Base-by-base conservation (phyloP, 1,284 basidiomycete genomes). In the Meira miltonrushii region DNA sequence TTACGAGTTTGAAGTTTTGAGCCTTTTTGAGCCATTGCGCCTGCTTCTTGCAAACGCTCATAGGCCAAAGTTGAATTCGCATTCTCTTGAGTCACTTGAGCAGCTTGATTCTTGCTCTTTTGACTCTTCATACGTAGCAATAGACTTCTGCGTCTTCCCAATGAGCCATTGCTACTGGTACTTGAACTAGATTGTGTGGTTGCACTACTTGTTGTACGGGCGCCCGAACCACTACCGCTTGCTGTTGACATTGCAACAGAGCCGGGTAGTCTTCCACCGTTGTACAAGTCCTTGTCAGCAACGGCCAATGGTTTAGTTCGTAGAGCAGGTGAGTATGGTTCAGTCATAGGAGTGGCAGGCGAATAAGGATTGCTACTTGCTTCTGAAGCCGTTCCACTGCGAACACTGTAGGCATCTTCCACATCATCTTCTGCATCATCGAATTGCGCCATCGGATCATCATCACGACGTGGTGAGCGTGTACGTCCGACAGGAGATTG, bases 361-460 rank as follows among this genome's bases (percentile, higher is more conserved):
- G 62, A 60, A 50, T 56, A 57, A 48, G 65, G 64, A 33, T 66
- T 59, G 44, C 65, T 43, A 60, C 57, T 62, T 15, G 66, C 59
- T 46, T 67, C 65, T 41, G 66, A 68, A 9, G 59, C 59, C 6
- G 65, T 39, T 10, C 39, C 60, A 44, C 43, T 51, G 12, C 44
- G 67, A 54, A 69, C 58, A 50, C 67, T 69, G 47, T 67, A 56
- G 55, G 40, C 57, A 57, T 67, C 48, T 67, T 60, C 61, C 50
- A 62, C 49, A 61, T 83, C 82, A 62, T 83, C 83, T 41, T 83
- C 82, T 3, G 83, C 83, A 72, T 84, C 83, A 38, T 82, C 82
- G 59, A 83, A 84, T 55, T 82, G 81, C 50, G 80, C 79, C 44
- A 72, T 55, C 54, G 58, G 53, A 57, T 68, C 48, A 52, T 53